Evolutionary conservation across 768 basidiomycete genomes (phyloP).

Genomic region (Boletus pseudopeckii): DNA sequence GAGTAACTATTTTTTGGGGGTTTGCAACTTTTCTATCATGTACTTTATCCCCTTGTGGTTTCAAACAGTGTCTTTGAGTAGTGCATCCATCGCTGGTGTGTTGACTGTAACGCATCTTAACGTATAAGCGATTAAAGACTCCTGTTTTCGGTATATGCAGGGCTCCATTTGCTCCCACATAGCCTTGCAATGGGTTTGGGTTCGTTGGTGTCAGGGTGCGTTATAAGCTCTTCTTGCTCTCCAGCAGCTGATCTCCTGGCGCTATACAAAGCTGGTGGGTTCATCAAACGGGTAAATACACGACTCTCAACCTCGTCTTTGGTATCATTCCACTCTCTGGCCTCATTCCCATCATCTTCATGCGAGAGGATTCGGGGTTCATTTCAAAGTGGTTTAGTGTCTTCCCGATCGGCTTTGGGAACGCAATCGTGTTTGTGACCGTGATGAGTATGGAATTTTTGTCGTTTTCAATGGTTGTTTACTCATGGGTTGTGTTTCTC

Average conservation of each 20-base stretch:
- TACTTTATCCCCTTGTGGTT: slow-evolving; percentile 18
- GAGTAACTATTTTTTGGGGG: slow-evolving; percentile 6
- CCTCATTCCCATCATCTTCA: slow-evolving; percentile 7
- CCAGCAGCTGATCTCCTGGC: background rate
- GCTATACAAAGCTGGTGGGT: slow-evolving; percentile 5
- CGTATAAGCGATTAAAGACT: background rate
- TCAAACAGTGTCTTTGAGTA: slow-evolving; percentile 9
- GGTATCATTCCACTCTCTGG: slow-evolving; percentile 12
- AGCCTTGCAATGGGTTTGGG: slow-evolving; percentile 13
- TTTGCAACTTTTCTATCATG: slow-evolving; percentile 15
- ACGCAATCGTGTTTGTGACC: slow-evolving; percentile 11
- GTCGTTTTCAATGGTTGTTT: background rate
- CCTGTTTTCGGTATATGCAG: background rate
- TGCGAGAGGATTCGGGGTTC: slow-evolving; percentile 7
- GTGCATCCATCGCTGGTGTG: slow-evolving; percentile 9
- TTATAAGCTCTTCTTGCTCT: background rate
- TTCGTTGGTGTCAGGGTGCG: slow-evolving; percentile 9
- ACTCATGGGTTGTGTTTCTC: too few relatives aligned
- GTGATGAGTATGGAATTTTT: slow-evolving; percentile 4
- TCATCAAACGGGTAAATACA: slow-evolving; percentile 13
- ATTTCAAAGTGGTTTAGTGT: slow-evolving; percentile 12
- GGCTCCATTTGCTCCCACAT: slow-evolving; percentile 12
- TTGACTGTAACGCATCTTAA: background rate
- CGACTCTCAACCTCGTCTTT: slow-evolving; percentile 4
- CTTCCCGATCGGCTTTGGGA: slow-evolving; percentile 18